phyloP scores from a whole-genome alignment of 75 land plant species.

The Adiantum capillusveneris region DNA sequence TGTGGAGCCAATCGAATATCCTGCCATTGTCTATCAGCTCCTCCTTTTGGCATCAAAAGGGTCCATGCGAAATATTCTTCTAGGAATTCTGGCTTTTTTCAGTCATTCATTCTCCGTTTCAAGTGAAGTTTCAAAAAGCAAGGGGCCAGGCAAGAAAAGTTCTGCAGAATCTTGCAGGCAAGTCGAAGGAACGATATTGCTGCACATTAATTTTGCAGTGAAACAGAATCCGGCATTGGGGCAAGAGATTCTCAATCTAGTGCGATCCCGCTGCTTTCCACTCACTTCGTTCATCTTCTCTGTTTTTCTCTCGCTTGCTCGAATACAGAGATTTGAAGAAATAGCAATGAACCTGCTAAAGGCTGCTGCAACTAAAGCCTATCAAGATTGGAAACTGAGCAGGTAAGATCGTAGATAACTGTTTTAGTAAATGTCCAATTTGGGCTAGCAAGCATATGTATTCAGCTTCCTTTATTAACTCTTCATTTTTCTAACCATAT shows the following conservation, averaged over 20 bases:
- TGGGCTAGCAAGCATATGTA: too few species aligned
- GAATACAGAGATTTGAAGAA: constrained; percentile 72
- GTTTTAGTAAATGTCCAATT: too few species aligned
- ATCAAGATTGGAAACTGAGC: constrained; percentile 44
- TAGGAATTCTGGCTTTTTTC: constrained; percentile 60
- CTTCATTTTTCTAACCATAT: too few species aligned
- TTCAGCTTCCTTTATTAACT: too few species aligned
- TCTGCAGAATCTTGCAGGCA: constrained; percentile 38
- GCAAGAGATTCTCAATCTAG: constrained; percentile 46
- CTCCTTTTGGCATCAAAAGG: constrained; percentile 70
- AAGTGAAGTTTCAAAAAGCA: background rate
- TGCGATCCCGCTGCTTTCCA: constrained; percentile 27
- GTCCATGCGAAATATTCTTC: constrained; percentile 44
- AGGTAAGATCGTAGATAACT: constrained; percentile 42
- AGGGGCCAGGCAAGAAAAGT: constrained; percentile 4
- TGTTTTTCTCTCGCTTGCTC: constrained; percentile 62
- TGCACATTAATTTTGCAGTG: constrained; percentile 89
- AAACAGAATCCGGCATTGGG: constrained; percentile 94
- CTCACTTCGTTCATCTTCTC: constrained; percentile 54
- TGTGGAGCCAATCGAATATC: constrained; percentile 74
- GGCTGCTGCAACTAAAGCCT: constrained; percentile 33
- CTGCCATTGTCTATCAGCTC: constrained; percentile 71
- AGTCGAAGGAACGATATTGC: constrained; percentile 81
- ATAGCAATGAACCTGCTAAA: constrained; percentile 46
- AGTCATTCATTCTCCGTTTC: constrained; percentile 17